Conservation (phyloP, 2,329 filamentous ascomycete species). For the Fonsecaea pugnacius region DNA sequence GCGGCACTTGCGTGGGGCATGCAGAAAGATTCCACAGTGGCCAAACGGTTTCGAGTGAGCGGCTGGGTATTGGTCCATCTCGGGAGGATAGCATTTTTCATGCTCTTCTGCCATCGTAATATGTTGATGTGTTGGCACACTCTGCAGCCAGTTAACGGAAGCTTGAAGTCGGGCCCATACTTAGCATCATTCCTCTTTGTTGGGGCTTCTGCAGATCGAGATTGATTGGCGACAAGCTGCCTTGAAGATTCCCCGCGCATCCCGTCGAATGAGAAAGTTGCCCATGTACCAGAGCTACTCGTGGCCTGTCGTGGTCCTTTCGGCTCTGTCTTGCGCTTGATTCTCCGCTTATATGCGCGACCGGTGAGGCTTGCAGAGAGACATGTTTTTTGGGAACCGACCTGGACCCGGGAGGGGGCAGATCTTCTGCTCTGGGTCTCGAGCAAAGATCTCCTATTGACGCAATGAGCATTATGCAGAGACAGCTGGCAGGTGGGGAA, state of each 20-base stretch:
- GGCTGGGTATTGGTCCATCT: slow-evolving; percentile 34
- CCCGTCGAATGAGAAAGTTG: slow-evolving; percentile 12
- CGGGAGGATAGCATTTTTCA: slow-evolving; percentile 25
- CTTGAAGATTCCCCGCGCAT: slow-evolving; percentile 26
- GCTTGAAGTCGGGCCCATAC: slow-evolving; percentile 33
- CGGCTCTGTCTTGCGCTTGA: slow-evolving; percentile 22
- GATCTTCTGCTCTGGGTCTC: not conserved
- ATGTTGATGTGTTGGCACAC: slow-evolving; percentile 39
- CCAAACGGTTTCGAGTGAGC: slow-evolving; percentile 33
- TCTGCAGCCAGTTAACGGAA: slow-evolving; percentile 36
- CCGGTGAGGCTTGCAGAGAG: slow-evolving; percentile 29
- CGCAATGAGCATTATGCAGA: slow-evolving; percentile 23
- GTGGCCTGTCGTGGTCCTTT: slow-evolving; percentile 17
- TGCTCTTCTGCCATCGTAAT: slow-evolving; percentile 34
- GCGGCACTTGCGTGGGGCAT: slow-evolving; percentile 37
- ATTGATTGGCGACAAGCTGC: slow-evolving; percentile 29
- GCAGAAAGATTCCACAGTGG: slow-evolving; percentile 37
- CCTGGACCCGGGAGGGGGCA: not conserved
- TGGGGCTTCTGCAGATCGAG: slow-evolving; percentile 33
- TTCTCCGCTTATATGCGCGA: slow-evolving; percentile 27
- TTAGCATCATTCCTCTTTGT: slow-evolving; percentile 29
- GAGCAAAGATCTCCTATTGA: slow-evolving; percentile 24
- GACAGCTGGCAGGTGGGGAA: slow-evolving; percentile 32
- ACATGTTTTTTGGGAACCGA: not conserved
- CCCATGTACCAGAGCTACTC: slow-evolving; percentile 4